Evolutionary conservation across 345 rosid genomes (phyloP).

Genomic region (Eucalyptus tenuipes): DNA sequence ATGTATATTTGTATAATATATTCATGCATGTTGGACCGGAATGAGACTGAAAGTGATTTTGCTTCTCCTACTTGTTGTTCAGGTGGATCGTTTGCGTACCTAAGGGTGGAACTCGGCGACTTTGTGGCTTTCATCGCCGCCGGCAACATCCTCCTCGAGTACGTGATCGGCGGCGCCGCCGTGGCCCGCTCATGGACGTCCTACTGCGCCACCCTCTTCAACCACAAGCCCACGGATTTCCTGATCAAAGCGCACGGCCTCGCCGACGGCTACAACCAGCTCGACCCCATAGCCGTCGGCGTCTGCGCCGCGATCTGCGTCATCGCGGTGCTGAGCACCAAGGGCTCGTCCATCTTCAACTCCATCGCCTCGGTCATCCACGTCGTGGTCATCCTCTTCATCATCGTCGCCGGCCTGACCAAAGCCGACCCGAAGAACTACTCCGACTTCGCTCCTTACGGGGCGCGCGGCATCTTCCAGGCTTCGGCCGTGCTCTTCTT

Average conservation of each 20-base stretch:
- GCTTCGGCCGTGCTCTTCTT: conserved; percentile 74
- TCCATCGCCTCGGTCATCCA: conserved; percentile 65
- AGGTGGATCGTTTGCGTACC: conserved; percentile 34
- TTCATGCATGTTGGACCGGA: background rate
- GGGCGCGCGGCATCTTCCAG: conserved; percentile 46
- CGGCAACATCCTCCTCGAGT: conserved; percentile 75
- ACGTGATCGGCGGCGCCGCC: conserved; percentile 59
- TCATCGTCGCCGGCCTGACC: conserved; percentile 48
- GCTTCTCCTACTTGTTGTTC: background rate
- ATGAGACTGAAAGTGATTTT: background rate
- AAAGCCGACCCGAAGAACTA: conserved; percentile 53
- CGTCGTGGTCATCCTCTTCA: conserved; percentile 49
- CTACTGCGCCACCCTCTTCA: conserved; percentile 74
- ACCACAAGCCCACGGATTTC: conserved; percentile 57
- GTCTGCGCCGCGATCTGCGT: conserved; percentile 27
- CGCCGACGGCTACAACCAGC: conserved; percentile 38
- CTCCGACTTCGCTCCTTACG: conserved; percentile 28
- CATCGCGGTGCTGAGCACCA: conserved; percentile 57
- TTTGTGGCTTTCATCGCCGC: conserved; percentile 85
- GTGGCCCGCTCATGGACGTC: conserved; percentile 84
- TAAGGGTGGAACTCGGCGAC: conserved; percentile 81
- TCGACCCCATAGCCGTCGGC: conserved; percentile 67
- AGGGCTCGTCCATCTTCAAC: conserved; percentile 69
- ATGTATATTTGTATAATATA: too few relatives aligned
- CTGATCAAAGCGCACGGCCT: conserved; percentile 35